These are phyloP conservation scores for Psilocybe cubensis DNA, from an alignment of 768 basidiomycete species.

Conservation along the genomic window DNA sequence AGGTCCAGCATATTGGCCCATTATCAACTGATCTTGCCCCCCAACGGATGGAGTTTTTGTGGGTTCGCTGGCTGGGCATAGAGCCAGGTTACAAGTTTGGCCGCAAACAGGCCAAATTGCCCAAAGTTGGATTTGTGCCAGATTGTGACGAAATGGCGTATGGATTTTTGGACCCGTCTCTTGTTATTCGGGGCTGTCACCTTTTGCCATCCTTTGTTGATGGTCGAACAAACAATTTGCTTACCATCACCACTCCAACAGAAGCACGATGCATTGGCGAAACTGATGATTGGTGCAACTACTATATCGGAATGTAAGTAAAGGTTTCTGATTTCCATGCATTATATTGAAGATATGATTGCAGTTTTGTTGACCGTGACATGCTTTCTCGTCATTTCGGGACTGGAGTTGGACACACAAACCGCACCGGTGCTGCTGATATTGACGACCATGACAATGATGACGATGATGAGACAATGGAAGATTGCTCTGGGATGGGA, in stretches of 20 bases:
- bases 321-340: not conserved
- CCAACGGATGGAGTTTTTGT: conserved; percentile 7
- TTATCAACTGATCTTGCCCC: not conserved
- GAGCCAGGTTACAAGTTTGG: conserved; percentile 1
- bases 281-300: conserved; percentile 25
- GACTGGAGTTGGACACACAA: conserved; percentile 11
- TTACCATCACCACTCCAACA: not conserved
- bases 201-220: conserved; percentile 28
- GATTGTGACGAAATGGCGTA: conserved; percentile 22
- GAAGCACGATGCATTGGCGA: not conserved
- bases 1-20: conserved; percentile 8
- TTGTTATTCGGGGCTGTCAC: conserved; percentile 29
- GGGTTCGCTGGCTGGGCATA: conserved; percentile 19
- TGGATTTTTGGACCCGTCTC: conserved; percentile 31
- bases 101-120: not conserved
- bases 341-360: not conserved
- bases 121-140: conserved; percentile 26
- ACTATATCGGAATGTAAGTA: conserved; percentile 39
- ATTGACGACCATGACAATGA: no score
- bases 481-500: no score
- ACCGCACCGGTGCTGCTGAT: no score
- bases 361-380: conserved; percentile 14
- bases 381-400: conserved; percentile 13
- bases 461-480: no score
- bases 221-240: conserved; percentile 13